Evolutionary conservation across 2,329 filamentous ascomycete species (phyloP), one percentile per base, ranked within the genome.

Genomic region (Fusarium falciforme): DNA sequence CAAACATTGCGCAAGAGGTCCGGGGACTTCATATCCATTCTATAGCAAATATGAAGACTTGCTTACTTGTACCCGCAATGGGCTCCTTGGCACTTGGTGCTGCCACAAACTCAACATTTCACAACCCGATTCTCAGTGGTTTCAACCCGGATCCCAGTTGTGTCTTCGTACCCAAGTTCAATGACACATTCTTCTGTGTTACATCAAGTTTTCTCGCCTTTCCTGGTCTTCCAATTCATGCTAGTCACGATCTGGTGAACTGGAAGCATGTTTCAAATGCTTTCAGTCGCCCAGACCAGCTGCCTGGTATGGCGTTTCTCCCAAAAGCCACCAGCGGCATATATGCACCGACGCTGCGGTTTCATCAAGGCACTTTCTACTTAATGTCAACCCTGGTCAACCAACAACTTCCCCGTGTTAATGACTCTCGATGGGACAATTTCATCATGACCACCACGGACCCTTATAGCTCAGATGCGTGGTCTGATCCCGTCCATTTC

Each of bases 191-290:
- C 76, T 89, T 87, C 77, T 88, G 86, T 71, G 84, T 83, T 2
- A 86, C 85, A 0, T 89, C 87, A 0, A 88, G 84, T 9, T 90
- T 89, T 72, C 83, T 86, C 38, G 79, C 82, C 6, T 89, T 88
- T 70, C 87, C 87, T 0, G 87, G 87, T 1, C 79, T 89, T 3
- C 87, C 87, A 1, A 84, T 89, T 36, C 84, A 89, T 75, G 86
- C 86, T 7, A 87, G 84, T 54, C 84, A 82, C 64, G 87, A 89
- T 75, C 76, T 90, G 17, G 71, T 81, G 17, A 83, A 85, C 64
- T 90, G 87, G 87, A 86, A 84, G 63, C 81, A 80, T 42, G 78
- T 82, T 4, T 72, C 68, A 17, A 71, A 76, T 31, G 73, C 57
- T 12, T 66, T 73, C 70, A 83, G 76, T 61, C 82, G 82, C 16